These are phyloP conservation scores for Litsea cubeba DNA, from an alignment of 164 flowering plant species.

Conservation along the genomic window DNA sequence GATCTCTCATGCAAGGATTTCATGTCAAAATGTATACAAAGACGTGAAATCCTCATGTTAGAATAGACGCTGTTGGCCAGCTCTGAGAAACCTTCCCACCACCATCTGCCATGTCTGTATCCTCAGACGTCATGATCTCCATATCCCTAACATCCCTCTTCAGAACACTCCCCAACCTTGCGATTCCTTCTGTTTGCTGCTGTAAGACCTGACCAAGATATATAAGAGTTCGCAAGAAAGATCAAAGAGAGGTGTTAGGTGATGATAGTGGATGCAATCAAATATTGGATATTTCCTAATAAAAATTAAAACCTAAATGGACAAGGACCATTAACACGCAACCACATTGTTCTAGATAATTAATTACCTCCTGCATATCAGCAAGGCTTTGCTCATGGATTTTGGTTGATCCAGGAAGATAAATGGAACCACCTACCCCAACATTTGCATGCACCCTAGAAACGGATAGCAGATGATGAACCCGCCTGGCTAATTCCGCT, in stretches of 20 bases:
- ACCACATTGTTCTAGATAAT: neutral
- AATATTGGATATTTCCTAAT: too few relatives aligned
- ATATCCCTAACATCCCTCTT: constrained; percentile 81
- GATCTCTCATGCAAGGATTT: neutral
- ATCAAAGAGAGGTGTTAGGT: neutral
- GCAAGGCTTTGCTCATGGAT: constrained; percentile 84
- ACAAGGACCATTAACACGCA: neutral
- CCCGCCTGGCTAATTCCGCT: constrained; percentile 90
- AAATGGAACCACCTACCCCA: constrained; percentile 48
- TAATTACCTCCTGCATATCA: constrained; percentile 90
- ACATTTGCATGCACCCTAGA: constrained; percentile 75
- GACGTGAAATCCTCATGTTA: neutral
- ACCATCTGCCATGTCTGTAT: constrained; percentile 45
- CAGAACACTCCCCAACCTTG: constrained; percentile 83
- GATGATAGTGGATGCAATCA: too few relatives aligned
- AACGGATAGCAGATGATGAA: constrained; percentile 70
- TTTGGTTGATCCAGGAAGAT: constrained; percentile 85
- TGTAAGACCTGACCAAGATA: constrained; percentile 61
- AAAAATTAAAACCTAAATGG: neutral
- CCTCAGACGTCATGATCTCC: constrained; percentile 91
- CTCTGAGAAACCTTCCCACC: neutral
- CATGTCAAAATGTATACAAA: neutral
- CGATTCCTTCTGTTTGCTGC: constrained; percentile 92
- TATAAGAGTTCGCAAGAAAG: neutral
- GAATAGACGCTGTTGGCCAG: neutral